Conservation (phyloP, 2,329 filamentous ascomycete genomes). For the Colletotrichum simmondsii region DNA sequence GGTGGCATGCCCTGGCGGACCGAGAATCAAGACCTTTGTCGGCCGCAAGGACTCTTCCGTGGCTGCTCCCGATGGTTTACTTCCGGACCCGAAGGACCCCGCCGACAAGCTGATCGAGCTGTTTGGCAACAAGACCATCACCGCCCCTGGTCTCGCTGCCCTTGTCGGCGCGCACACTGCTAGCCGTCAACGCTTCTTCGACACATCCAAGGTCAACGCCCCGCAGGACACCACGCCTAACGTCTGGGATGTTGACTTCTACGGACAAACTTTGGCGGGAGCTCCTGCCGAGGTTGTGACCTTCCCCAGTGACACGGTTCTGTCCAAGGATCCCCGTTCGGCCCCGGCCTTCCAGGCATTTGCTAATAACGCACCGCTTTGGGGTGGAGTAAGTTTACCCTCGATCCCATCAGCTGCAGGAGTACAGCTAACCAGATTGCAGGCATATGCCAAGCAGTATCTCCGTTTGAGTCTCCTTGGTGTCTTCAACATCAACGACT, state of each 20-base stretch:
- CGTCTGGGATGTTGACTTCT: conserved; percentile 64
- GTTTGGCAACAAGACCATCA: conserved; percentile 65
- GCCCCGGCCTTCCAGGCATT: conserved; percentile 51
- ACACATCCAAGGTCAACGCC: conserved; percentile 51
- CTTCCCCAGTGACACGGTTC: conserved; percentile 53
- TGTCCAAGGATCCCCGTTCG: conserved; percentile 50
- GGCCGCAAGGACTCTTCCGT: conserved; percentile 58
- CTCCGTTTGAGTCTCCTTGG: conserved; percentile 65
- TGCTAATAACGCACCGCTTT: conserved; percentile 46
- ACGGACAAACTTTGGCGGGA: conserved; percentile 49
- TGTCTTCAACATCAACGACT: conserved; percentile 65
- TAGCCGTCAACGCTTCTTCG: conserved; percentile 58
- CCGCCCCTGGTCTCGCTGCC: conserved; percentile 59
- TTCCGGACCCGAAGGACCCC: conserved; percentile 54
- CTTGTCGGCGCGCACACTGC: conserved; percentile 66
- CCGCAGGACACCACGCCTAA: conserved; percentile 64
- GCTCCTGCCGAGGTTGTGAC: conserved; percentile 50
- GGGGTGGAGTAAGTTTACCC: conserved; percentile 51
- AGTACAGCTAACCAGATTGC: neutral
- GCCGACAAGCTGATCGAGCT: conserved; percentile 58
- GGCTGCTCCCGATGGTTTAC: conserved; percentile 51
- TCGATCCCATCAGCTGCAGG: too few relatives aligned
- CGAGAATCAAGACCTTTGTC: conserved; percentile 60
- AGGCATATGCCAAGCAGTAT: conserved; percentile 64
- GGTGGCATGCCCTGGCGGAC: conserved; percentile 56